Evolutionary conservation across 208 protist species (phyloP).

Genomic region (Wallacemonas sp.): DNA sequence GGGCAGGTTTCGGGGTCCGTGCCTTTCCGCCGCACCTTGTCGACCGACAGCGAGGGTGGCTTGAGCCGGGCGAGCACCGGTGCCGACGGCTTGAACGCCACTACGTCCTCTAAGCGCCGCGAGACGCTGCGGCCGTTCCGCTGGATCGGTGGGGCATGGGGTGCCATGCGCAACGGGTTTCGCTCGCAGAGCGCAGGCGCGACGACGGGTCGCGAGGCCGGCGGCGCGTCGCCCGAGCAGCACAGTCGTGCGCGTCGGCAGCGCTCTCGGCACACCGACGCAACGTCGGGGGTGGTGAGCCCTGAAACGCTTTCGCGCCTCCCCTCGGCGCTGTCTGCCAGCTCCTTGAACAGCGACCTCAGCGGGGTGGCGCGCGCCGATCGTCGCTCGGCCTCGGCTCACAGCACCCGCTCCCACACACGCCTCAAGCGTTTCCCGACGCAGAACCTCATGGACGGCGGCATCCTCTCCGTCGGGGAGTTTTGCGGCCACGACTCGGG

Average conservation of each 20-base stretch:
- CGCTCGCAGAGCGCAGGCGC: not conserved
- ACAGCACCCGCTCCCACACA: not conserved
- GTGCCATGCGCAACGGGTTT: not conserved
- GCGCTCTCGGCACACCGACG: too few species aligned
- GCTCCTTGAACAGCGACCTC: not conserved
- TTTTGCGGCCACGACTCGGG: constrained; percentile 25
- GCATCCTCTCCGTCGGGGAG: constrained; percentile 50
- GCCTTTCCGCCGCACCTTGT: not conserved
- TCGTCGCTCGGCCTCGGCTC: not conserved
- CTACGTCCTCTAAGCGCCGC: too few species aligned
- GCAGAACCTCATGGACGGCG: constrained; percentile 65
- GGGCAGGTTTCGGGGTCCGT: not conserved
- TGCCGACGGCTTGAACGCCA: not conserved
- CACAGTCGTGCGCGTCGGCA: too few species aligned
- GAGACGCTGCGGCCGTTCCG: not conserved
- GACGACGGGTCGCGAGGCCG: not conserved
- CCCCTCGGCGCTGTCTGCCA: not conserved
- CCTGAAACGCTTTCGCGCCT: not conserved
- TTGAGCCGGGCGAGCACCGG: not conserved
- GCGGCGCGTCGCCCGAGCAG: not conserved
- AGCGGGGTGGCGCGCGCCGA: constrained; percentile 1
- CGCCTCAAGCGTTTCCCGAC: constrained; percentile 8
- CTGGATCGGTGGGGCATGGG: not conserved
- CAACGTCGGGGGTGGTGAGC: not conserved
- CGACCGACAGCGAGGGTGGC: not conserved